Percentiles rank a stretch among this genome's conserved stretches.
These are phyloP conservation scores for Candida piceae DNA, from an alignment of 805 yeast genomes.

Conservation along the genomic window DNA sequence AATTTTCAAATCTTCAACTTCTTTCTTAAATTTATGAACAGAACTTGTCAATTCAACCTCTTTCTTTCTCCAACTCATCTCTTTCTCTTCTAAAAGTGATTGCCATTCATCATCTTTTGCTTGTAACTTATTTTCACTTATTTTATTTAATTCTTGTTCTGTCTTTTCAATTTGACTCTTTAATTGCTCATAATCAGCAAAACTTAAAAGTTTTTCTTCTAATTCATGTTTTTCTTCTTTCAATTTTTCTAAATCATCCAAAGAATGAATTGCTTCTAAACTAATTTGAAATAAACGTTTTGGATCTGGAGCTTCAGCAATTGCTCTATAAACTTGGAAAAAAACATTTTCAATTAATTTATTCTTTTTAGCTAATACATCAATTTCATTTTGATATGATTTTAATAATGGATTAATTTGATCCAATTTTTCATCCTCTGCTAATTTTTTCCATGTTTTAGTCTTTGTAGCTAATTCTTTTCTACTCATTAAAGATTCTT, in stretches of 20 bases:
- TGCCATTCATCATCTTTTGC: constrained; percentile 73
- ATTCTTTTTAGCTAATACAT: constrained; percentile 69
- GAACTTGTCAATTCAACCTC: constrained; percentile 50
- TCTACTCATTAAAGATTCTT: constrained; percentile 60
- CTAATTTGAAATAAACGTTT: constrained; percentile 70
- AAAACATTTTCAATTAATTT: constrained; percentile 70
- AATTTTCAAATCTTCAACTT: constrained; percentile 60
- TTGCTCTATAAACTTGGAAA: constrained; percentile 64
- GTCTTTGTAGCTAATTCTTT: constrained; percentile 78
- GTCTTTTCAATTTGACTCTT: constrained; percentile 54
- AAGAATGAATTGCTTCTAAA: constrained; percentile 49
- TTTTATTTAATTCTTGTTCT: constrained; percentile 58
- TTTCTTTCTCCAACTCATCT: constrained; percentile 59
- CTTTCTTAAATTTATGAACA: constrained; percentile 45
- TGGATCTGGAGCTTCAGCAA: constrained; percentile 94
- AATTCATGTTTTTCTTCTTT: constrained; percentile 45
- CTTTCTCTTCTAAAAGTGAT: constrained; percentile 68
- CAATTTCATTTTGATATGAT: constrained; percentile 85
- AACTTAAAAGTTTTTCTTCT: constrained; percentile 54
- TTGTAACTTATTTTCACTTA: constrained; percentile 46
- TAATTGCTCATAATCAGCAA: constrained; percentile 75
- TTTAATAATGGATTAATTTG: constrained; percentile 65
- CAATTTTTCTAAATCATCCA: constrained; percentile 46
- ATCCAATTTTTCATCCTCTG: constrained; percentile 58
- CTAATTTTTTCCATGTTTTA: constrained; percentile 74